Base-by-base conservation (phyloP, 352 stramenopile species). In the Phytophthora multivora region DNA sequence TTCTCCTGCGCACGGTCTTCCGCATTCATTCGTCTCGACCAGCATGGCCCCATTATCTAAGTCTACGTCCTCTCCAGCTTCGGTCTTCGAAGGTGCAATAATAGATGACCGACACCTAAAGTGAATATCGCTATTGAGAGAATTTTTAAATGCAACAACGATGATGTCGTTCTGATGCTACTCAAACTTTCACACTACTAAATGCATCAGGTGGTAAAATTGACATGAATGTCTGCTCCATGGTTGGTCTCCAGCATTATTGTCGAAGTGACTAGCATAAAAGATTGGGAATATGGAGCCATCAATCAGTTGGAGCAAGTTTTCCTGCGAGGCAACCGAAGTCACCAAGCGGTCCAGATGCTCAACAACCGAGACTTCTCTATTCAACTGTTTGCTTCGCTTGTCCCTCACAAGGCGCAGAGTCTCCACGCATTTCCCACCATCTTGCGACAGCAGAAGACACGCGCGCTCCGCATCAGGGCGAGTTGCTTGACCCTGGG, bases 211-310 rank as follows among this genome's bases (percentile, higher is more conserved):
- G 18, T 42, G 42, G 13, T 19, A 16, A n/a, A 49, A 57, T 15
- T 43, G 25, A 62, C 41, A 56, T 60, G 41, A 21, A 77, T 95
- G 70, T 95, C 60, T 90, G 86, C 86, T 91, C 86, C 89, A 95
- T 95, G 86, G 86, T 95, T 90, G 65, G 76, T 95, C 86, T 89
- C 86, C 75, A 92, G 81, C 83, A 95, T 95, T 79, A 95, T 87
- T 3, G 86, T 91, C 86, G 26, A 75, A 86, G 61, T 61, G 86
- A 91, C 81, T 91, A 88, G 84, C 83, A 90, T 62, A 93, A 76
- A 91, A 92, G 86, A 95, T 82, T 93, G 83, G 86, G 86, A 95
- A 95, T 95, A 95, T 95, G 88, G 83, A 92, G 86, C 86, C 83
- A 88, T 95, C 86, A 82, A 95, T 91, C 86, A 58, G 66, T 61